A percentile compares a stretch with the other conserved stretches of the same genome.
Evolutionary conservation across 768 basidiomycete genomes (phyloP).

Genomic region (Calocera cornea): DNA sequence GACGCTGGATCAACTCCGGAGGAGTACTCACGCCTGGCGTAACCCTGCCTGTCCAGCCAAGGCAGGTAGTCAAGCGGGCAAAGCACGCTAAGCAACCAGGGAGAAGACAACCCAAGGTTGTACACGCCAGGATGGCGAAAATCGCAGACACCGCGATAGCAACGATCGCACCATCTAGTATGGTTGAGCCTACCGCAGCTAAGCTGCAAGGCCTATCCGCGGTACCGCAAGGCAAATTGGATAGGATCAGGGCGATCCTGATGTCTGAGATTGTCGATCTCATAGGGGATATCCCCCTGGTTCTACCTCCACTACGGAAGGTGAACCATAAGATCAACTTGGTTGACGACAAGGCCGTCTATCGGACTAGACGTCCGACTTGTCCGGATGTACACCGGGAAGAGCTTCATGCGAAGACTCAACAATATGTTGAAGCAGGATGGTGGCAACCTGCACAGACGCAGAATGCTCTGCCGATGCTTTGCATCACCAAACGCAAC

Average conservation of each 20-base stretch:
- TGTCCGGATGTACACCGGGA: constrained; percentile 25
- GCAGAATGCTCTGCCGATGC: constrained; percentile 24
- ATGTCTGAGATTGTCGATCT: constrained; percentile 9
- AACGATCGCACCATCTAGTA: too few species aligned
- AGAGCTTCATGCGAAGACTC: constrained; percentile 24
- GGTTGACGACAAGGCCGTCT: constrained; percentile 24
- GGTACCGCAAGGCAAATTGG: too few species aligned
- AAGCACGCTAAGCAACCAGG: too few species aligned
- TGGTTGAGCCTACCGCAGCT: too few species aligned
- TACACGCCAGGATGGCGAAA: too few species aligned
- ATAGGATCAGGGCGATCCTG: neutral
- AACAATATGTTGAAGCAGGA: constrained; percentile 21
- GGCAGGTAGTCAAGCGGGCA: too few species aligned
- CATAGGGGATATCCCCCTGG: neutral
- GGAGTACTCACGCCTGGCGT: too few species aligned
- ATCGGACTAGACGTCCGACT: constrained; percentile 22
- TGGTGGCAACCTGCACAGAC: constrained; percentile 25
- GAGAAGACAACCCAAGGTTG: too few species aligned
- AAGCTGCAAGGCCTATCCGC: too few species aligned
- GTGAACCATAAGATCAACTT: constrained; percentile 34
- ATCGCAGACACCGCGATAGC: too few species aligned
- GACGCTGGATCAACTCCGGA: too few species aligned
- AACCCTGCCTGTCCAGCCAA: too few species aligned
- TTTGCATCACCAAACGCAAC: constrained; percentile 25
- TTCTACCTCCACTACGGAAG: constrained; percentile 24